Evolutionary conservation across 129 eudicot species (phyloP).

Genomic region (Flaveria bidentis): DNA sequence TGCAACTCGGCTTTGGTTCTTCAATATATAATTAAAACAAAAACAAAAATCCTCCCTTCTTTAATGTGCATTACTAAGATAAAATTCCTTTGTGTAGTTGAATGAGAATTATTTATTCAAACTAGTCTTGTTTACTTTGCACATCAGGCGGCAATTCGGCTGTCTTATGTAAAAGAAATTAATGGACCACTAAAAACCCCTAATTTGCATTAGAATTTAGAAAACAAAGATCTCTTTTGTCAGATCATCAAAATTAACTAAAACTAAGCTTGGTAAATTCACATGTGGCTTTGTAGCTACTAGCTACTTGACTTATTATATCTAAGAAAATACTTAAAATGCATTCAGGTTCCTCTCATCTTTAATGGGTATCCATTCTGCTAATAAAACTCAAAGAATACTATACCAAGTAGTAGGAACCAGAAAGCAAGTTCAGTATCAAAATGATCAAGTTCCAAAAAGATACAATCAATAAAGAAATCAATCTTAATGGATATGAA

Average conservation of each 20-base stretch:
- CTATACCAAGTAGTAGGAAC: not conserved
- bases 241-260: not conserved
- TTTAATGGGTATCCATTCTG: not conserved
- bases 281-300: not conserved
- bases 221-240: not conserved
- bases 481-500: not conserved
- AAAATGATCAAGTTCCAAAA: not conserved
- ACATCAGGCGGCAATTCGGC: not conserved
- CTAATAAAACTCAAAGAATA: not conserved
- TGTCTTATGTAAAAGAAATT: slow-evolving; percentile 6
- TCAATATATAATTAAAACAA: not conserved
- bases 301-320: not conserved
- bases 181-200: not conserved
- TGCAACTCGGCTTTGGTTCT: not conserved
- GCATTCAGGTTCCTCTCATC: not conserved
- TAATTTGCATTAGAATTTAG: not conserved
- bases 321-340: not conserved
- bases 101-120: slow-evolving; percentile 11
- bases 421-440: not conserved
- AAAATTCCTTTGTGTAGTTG: not conserved
- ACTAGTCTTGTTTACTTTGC: slow-evolving; percentile 1
- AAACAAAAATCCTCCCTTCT: not conserved
- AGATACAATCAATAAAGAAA: not conserved
- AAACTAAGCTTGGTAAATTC: not conserved
- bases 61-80: not conserved